A percentile compares a stretch with the other conserved stretches of the same genome.
These are phyloP conservation scores for Acidomyces sp. DNA, from an alignment of 495 filamentous ascomycete genomes.

Conservation along the genomic window DNA sequence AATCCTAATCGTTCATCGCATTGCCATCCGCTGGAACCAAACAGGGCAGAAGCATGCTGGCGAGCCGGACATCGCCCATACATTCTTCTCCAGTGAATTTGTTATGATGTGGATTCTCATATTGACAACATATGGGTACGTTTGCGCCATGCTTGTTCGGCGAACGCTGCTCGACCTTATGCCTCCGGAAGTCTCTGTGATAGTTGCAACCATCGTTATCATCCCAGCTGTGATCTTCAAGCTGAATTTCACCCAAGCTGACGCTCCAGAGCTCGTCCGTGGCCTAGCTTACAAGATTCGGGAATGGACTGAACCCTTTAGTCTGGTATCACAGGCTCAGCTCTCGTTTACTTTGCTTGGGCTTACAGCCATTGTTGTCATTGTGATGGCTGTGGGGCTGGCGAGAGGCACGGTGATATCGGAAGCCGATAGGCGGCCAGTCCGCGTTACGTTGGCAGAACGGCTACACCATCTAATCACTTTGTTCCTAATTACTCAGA, in stretches of 20 bases:
- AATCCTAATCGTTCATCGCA: constrained; percentile 36
- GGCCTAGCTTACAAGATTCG: constrained; percentile 31
- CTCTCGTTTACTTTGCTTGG: constrained; percentile 22
- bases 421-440: not conserved
- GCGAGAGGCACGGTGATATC: not conserved
- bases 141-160: constrained; percentile 17
- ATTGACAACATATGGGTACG: constrained; percentile 49
- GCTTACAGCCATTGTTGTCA: constrained; percentile 8
- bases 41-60: constrained; percentile 91
- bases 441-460: constrained; percentile 18
- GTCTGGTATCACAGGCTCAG: constrained; percentile 24
- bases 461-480: constrained; percentile 54
- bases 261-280: constrained; percentile 70
- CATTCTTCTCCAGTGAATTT: constrained; percentile 48
- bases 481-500: constrained; percentile 77
- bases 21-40: constrained; percentile 79
- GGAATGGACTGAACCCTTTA: constrained; percentile 16
- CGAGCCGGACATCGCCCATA: constrained; percentile 67
- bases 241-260: constrained; percentile 62
- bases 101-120: constrained; percentile 64
- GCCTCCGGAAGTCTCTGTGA: constrained; percentile 3
- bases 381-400: not conserved
- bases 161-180: constrained; percentile 12
- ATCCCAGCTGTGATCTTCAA: constrained; percentile 67
- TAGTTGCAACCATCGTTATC: constrained; percentile 23